Base-by-base conservation (phyloP, 2,329 filamentous ascomycete genomes). In the Neopestalotiopsis sp. region DNA sequence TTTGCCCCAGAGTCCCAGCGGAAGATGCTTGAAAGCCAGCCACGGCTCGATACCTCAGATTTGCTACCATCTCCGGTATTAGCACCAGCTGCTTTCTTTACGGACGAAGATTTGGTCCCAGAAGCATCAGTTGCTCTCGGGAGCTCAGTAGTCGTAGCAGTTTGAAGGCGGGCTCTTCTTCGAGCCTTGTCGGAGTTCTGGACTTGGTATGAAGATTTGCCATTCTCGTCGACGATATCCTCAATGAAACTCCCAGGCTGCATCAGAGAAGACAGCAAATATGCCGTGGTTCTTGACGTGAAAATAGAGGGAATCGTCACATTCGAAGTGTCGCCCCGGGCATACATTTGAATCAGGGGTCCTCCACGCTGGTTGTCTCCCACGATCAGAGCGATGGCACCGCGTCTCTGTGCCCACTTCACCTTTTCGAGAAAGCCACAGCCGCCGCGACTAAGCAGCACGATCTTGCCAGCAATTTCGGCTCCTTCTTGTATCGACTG, bases 371-470 rank as follows among this genome's bases (percentile, higher is more conserved):
- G 92, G 79, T 98, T 93, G 79, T 99, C 96, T 32, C 96, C 96
- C 3, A 99, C 95, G 72, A 99, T 97, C 70, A 99, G 85, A 45
- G 94, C 96, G 69, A 94, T 88, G 24, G 92, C 96, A 30, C 96
- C 96, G 76, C 96, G 89, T 70, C 94, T 89, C 79, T 99, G 96
- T 13, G 93, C 94, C 96, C 96, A 99, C 83, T 97, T 95, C 72
- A 96, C 94, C 81, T 99, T 99, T 78, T 98, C 95, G 70, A 98
- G 82, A 79, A 99, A 99, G 4, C 96, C 96, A 80, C 96, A 99
- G 7, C 95, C 96, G 69, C 96, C 96, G 67, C 96, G 90, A 79
- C 94, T 97, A 68, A 99, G 85, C 66, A 99, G 84, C 2, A 97
- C 96, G 62, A 99, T 90, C 81, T 97, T 98, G 73, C 96, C 96